Conservation (phyloP, 768 basidiomycete genomes). For the Pilatotrama ljubarskyi region DNA sequence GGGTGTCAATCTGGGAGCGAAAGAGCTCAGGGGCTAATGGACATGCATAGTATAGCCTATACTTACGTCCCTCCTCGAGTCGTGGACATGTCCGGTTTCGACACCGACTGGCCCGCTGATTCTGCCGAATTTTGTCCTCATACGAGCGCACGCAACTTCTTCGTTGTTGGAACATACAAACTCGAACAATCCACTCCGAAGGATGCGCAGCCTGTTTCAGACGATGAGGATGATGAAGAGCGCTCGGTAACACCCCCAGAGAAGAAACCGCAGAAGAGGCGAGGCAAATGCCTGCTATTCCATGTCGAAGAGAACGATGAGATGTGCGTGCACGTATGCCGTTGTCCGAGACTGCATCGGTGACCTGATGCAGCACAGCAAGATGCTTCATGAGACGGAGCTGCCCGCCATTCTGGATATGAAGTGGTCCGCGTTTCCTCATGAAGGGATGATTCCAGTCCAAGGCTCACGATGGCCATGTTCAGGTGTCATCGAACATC, state of each 20-base stretch:
- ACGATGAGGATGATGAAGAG: slow-evolving; percentile 7
- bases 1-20: no score
- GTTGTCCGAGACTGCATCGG: not conserved
- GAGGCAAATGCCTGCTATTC: slow-evolving; percentile 76
- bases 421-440: slow-evolving; percentile 70
- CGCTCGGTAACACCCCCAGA: not conserved
- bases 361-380: slow-evolving; percentile 36
- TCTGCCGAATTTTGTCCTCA: slow-evolving; percentile 90
- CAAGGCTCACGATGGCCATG: not conserved
- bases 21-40: no score
- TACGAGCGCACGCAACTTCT: slow-evolving; percentile 53
- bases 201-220: not conserved
- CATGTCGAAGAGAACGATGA: slow-evolving; percentile 38
- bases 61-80: no score
- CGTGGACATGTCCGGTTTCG: slow-evolving; percentile 34
- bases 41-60: no score
- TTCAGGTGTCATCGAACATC: slow-evolving; percentile 59
- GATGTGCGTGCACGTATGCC: slow-evolving; percentile 35
- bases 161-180: slow-evolving; percentile 93
- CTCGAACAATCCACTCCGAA: slow-evolving; percentile 44
- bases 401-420: slow-evolving; percentile 87
- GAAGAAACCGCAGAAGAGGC: slow-evolving; percentile 42
- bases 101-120: slow-evolving; percentile 87
- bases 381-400: slow-evolving; percentile 65
- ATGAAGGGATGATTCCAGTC: no score